These are phyloP conservation scores for Penicillium sp. DNA, from an alignment of 2,329 filamentous ascomycete genomes.

Conservation along the genomic window DNA sequence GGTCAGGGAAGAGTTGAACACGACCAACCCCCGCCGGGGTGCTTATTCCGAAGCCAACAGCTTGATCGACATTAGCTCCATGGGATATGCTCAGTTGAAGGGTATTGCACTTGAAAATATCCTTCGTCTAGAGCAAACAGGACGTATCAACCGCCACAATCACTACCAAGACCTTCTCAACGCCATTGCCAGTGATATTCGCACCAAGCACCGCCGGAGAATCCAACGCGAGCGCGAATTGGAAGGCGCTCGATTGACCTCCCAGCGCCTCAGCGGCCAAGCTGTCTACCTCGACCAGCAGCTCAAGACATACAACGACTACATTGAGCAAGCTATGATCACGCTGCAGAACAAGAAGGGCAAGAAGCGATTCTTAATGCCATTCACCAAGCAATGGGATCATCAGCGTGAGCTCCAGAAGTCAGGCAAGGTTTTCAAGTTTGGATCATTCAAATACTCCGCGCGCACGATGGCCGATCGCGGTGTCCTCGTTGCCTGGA, in stretches of 20 bases:
- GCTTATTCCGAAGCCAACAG: constrained; percentile 87
- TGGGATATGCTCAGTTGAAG: constrained; percentile 92
- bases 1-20: constrained; percentile 77
- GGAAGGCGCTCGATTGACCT: constrained; percentile 59
- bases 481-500: constrained; percentile 91
- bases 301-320: constrained; percentile 97
- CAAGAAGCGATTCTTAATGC: constrained; percentile 90
- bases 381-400: constrained; percentile 98
- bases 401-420: constrained; percentile 95
- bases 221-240: constrained; percentile 90
- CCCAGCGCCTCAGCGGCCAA: constrained; percentile 57
- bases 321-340: constrained; percentile 97
- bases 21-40: constrained; percentile 68
- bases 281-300: constrained; percentile 92
- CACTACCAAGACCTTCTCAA: constrained; percentile 98
- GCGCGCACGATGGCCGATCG: constrained; percentile 87
- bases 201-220: constrained; percentile 90
- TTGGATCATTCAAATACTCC: constrained; percentile 97
- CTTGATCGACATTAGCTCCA: constrained; percentile 83
- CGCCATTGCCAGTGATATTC: constrained; percentile 92
- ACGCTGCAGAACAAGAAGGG: constrained; percentile 96
- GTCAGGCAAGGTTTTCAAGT: constrained; percentile 90
- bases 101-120: constrained; percentile 92
- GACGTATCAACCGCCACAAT: constrained; percentile 82
- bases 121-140: constrained; percentile 80